Evolutionary conservation across 352 stramenopile species (phyloP).

Genomic region (Elongisporangium prolatum): DNA sequence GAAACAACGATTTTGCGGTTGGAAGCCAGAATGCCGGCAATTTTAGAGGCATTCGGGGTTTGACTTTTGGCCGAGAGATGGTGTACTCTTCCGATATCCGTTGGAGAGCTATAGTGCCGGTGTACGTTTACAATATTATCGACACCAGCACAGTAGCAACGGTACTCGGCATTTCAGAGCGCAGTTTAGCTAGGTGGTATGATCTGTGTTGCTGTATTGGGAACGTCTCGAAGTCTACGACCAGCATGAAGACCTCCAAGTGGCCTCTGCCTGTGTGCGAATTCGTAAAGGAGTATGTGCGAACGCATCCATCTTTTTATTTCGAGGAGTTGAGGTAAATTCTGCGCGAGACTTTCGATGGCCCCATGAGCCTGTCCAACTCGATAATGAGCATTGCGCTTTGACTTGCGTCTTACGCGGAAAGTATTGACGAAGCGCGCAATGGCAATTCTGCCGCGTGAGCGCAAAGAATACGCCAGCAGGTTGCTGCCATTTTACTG

Average conservation of each 20-base stretch:
- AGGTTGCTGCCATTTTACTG: slow-evolving; percentile 14
- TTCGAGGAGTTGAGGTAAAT: slow-evolving; percentile 5
- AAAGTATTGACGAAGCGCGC: slow-evolving; percentile 10
- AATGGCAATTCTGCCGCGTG: slow-evolving; percentile 4
- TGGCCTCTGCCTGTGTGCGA: slow-evolving; percentile 2
- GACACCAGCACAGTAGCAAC: slow-evolving; percentile 1
- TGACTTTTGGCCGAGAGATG: background rate
- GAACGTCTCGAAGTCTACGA: slow-evolving; percentile 1
- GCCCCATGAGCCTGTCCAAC: slow-evolving; percentile 2
- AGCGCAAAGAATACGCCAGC: slow-evolving; percentile 3
- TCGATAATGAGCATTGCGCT: slow-evolving; percentile 10
- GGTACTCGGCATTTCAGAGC: slow-evolving; percentile 1
- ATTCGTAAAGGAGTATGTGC: slow-evolving; percentile 11
- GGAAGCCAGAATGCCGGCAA: too few relatives aligned
- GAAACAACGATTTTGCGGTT: too few relatives aligned
- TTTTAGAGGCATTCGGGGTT: too few relatives aligned
- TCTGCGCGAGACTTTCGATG: background rate
- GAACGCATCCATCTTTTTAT: slow-evolving; percentile 7
- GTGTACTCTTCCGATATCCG: slow-evolving; percentile 6
- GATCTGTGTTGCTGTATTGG: background rate
- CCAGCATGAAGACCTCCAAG: slow-evolving; percentile 1
- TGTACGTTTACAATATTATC: slow-evolving; percentile 9
- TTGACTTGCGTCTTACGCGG: slow-evolving; percentile 5
- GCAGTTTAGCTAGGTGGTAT: slow-evolving; percentile 7
- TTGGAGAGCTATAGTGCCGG: slow-evolving; percentile 7